Conservation (phyloP, 2,329 filamentous ascomycete genomes). For the Macrophomina phaseolina region DNA sequence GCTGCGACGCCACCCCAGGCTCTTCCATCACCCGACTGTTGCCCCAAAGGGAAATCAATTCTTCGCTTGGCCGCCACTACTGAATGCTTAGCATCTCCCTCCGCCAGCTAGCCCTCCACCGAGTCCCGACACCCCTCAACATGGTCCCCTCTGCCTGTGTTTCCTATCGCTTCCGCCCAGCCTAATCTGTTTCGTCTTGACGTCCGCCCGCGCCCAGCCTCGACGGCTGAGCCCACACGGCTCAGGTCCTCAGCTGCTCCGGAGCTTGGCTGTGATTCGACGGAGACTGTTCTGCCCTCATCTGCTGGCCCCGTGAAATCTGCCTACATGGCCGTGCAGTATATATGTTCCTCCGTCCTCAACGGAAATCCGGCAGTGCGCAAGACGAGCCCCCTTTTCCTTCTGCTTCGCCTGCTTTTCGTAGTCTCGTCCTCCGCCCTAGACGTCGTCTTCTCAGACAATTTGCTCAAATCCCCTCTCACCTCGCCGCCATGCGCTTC, state of each 20-base stretch:
- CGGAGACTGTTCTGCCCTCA: neutral
- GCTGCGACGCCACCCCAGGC: conserved; percentile 1
- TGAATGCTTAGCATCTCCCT: conserved; percentile 7
- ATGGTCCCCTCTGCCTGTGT: neutral
- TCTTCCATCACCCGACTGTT: neutral
- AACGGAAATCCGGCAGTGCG: neutral
- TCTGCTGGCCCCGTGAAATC: neutral
- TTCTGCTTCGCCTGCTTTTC: neutral
- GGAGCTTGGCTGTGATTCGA: neutral
- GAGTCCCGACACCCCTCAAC: neutral
- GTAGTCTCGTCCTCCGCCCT: neutral
- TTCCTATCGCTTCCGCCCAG: neutral
- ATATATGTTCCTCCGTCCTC: neutral
- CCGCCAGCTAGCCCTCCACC: neutral
- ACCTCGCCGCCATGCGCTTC: conserved; percentile 30
- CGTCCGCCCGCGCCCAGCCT: neutral
- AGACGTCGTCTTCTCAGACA: neutral
- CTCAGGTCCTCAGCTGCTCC: neutral
- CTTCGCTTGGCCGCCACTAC: neutral
- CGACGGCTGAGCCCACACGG: neutral
- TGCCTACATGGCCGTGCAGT: neutral
- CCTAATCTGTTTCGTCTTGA: neutral
- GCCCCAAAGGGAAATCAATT: neutral
- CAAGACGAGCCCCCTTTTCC: neutral
- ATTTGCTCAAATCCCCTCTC: neutral